phyloP scores from a whole-genome alignment of 106 monocot genomes.

The Cymbidium sinense region DNA sequence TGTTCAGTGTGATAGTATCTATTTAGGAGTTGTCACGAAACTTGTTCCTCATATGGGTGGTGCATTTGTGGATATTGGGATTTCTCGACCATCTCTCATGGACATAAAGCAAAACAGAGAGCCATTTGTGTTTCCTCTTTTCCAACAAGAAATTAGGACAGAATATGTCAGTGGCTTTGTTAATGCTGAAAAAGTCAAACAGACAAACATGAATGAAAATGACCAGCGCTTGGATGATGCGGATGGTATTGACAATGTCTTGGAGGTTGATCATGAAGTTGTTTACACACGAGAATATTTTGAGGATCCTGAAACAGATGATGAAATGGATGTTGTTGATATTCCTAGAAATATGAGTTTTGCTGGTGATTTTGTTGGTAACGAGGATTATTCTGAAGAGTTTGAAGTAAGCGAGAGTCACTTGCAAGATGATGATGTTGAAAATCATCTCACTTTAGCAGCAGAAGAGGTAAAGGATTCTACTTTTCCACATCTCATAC shows the following conservation, averaged over 20 bases:
- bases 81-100: conserved; percentile 75
- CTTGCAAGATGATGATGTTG: conserved; percentile 46
- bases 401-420: conserved; percentile 36
- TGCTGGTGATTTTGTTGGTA: conserved; percentile 11
- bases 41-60: conserved; percentile 91
- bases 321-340: conserved; percentile 21
- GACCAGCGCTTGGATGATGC: conserved; percentile 29
- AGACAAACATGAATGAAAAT: conserved; percentile 19
- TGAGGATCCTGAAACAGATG: conserved; percentile 38
- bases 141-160: conserved; percentile 14
- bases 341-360: conserved; percentile 17
- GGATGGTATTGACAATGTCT: conserved; percentile 34
- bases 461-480: conserved; percentile 21
- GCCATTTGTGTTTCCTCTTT: conserved; percentile 81
- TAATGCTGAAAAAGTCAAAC: conserved; percentile 14
- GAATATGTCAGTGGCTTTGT: conserved; percentile 27
- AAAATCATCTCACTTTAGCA: conserved; percentile 32
- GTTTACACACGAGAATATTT: conserved; percentile 26
- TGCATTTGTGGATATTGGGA: conserved; percentile 96
- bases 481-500: conserved; percentile 16
- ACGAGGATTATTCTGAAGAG: conserved; percentile 33
- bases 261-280: conserved; percentile 44
- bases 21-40: conserved; percentile 80
- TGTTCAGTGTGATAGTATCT: conserved; percentile 92
- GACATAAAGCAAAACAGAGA: conserved; percentile 62